Base-by-base conservation (phyloP, 2,329 filamentous ascomycete genomes). In the Alternaria solani region DNA sequence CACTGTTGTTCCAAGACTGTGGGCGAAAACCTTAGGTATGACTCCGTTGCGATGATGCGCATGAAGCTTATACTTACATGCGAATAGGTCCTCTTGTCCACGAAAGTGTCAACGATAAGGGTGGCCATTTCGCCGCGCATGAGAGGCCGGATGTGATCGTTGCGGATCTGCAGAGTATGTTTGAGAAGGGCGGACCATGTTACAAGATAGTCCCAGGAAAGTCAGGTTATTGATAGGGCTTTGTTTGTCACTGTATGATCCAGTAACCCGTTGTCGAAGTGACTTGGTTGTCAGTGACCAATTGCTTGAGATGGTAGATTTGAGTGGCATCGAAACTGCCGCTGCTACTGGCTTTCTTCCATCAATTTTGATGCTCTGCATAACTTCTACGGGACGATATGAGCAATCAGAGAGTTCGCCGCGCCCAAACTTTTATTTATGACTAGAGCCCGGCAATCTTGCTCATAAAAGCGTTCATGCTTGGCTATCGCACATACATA, bases 111-210 rank as follows among this genome's bases (percentile, higher is more conserved):
- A 82, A 87, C 51, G 73, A 81, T 1, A 79, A 79, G 7, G 86
- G 86, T 0, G 87, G 87, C 0, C 88, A 90, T 71, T 90, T 90
- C 68, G 87, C 86, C 2, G 84, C 88, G 0, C 85, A 83, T 67
- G 88, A 90, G 74, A 77, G 78, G 23, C 88, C 88, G 0, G 79
- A 85, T 23, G 75, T 80, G 5, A 75, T 90, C 25, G 83, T 79
- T 0, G 75, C 74, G 2, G 88, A 90, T 70, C 61, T 90, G 55
- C 79, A 79, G 63, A 79, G 78, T 7, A 89, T 89, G 86, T 88
- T 89, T 78, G 83, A 84, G 0, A 82, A 81, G 59, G 78, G 77
- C 2, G 78, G 77, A 1, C 67, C 69, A 4, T 76, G 74, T 41
- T 79, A 68, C 61, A 66, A 67, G 4, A 70, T 79, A 38, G 69